These are phyloP conservation scores for Sugiyamaella americana DNA, from an alignment of 805 yeast genomes.

Conservation along the genomic window DNA sequence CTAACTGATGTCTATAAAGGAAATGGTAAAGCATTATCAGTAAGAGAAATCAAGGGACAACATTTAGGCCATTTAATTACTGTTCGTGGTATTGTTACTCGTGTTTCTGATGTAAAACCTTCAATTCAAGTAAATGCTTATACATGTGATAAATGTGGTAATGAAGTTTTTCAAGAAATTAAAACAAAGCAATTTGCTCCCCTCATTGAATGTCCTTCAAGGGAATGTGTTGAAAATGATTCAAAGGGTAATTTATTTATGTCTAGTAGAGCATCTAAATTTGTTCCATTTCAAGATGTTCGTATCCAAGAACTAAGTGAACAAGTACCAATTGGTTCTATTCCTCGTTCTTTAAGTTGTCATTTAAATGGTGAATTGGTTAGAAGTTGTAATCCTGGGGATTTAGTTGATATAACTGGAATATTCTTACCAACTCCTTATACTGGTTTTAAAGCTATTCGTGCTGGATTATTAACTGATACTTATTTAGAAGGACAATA, in stretches of 20 bases:
- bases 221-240: constrained; percentile 69
- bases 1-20: constrained; percentile 35
- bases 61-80: constrained; percentile 84
- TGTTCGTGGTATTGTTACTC: constrained; percentile 87
- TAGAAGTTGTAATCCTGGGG: constrained; percentile 87
- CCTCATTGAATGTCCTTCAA: constrained; percentile 77
- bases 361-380: constrained; percentile 92
- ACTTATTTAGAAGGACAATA: constrained; percentile 86
- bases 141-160: constrained; percentile 96
- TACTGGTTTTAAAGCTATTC: constrained; percentile 88
- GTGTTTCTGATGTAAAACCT: constrained; percentile 96
- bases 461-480: constrained; percentile 91
- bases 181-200: constrained; percentile 80
- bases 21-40: constrained; percentile 61
- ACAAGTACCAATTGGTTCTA: constrained; percentile 97
- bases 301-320: constrained; percentile 89
- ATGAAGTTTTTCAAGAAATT: constrained; percentile 94
- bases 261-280: constrained; percentile 93
- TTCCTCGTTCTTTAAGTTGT: constrained; percentile 79
- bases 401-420: constrained; percentile 87
- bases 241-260: constrained; percentile 84
- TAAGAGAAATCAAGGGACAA: constrained; percentile 80
- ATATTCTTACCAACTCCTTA: constrained; percentile 90
- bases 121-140: constrained; percentile 86
- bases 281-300: constrained; percentile 91